Conservation (phyloP, 768 basidiomycete genomes). For the Leccinum arenicola region DNA sequence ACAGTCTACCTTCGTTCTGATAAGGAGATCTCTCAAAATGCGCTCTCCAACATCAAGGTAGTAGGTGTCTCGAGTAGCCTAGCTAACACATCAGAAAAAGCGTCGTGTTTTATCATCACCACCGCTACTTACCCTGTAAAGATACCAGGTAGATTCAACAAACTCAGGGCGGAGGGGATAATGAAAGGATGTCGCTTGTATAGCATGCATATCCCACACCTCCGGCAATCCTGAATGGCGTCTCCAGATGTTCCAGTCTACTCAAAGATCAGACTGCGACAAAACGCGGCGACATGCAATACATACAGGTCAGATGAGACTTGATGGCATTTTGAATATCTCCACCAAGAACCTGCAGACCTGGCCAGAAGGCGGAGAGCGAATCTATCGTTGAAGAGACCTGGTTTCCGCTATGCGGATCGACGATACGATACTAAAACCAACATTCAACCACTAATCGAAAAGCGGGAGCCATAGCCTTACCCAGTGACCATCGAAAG, state of each 20-base stretch:
- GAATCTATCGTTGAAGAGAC: conserved; percentile 87
- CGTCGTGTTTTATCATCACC: background rate
- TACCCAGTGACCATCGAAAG: conserved; percentile 88
- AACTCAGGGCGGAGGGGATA: conserved; percentile 90
- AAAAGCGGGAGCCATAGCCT: conserved; percentile 1
- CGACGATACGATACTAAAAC: conserved; percentile 78
- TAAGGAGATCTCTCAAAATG: conserved; percentile 69
- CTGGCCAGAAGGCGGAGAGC: conserved; percentile 96
- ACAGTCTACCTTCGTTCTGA: conserved; percentile 78
- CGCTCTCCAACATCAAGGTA: conserved; percentile 91
- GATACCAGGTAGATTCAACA: conserved; percentile 94
- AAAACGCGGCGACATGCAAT: background rate
- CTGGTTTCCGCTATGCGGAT: conserved; percentile 73
- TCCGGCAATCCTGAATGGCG: conserved; percentile 88
- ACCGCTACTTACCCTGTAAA: conserved; percentile 66
- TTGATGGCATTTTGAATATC: conserved; percentile 90
- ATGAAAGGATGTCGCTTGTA: conserved; percentile 68
- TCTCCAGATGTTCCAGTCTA: conserved; percentile 93
- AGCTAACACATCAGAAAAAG: conserved; percentile 6
- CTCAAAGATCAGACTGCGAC: background rate
- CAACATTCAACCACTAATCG: background rate
- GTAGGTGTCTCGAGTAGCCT: conserved; percentile 91
- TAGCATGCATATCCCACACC: conserved; percentile 80
- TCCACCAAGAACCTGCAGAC: conserved; percentile 83
- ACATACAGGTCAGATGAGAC: conserved; percentile 82